Base-by-base conservation (phyloP, 2,329 filamentous ascomycete genomes). In the Colletotrichum somersetense region DNA sequence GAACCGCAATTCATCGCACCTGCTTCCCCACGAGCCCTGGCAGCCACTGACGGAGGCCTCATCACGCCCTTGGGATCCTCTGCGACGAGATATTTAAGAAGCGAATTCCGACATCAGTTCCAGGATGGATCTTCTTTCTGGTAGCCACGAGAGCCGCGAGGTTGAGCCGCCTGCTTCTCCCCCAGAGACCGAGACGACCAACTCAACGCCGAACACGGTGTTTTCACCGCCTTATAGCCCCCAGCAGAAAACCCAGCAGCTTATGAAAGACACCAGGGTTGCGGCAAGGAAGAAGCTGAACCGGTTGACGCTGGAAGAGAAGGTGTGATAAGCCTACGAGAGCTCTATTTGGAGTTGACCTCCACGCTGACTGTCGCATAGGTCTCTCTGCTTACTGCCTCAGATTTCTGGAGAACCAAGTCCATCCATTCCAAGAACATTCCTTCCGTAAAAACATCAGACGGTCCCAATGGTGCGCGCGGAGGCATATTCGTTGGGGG, bases 321-420 rank as follows among this genome's bases (percentile, higher is more conserved):
- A 91, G 82, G 88, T 88, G 73, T 74, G 75, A 8, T 48, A 16
- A 63, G 12, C 50, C 26, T 33, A 26, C 8, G 26, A 12, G 42
- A 46, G n/a, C 11, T 20, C 10, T 23, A 1, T 6, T 6, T 26
- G 14, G 46, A n/a, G 52, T 44, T 26, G 35, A 12, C 35, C 46
- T 53, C 30, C 14, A 30, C 42, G 14, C 50, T 48, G 26, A 59
- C 20, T 8, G 16, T 33, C 8, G 18, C 12, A 65, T 73, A 91
- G 87, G 83, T 91, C 52, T 89, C 89, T 3, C 81, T 91, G 1
- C 83, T 91, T 30, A 88, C 88, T 23, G 89, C 88, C 14, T 88
- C 87, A 30, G 91, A 93, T 78, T 92, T 92, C 77, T 93, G 91
- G 91, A 89, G 91, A 74, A 93, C 91, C 3, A 89, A 87, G 71